Evolutionary conservation across 2,329 filamentous ascomycete species (phyloP).

Genomic region (Fusarium xyrophilum): DNA sequence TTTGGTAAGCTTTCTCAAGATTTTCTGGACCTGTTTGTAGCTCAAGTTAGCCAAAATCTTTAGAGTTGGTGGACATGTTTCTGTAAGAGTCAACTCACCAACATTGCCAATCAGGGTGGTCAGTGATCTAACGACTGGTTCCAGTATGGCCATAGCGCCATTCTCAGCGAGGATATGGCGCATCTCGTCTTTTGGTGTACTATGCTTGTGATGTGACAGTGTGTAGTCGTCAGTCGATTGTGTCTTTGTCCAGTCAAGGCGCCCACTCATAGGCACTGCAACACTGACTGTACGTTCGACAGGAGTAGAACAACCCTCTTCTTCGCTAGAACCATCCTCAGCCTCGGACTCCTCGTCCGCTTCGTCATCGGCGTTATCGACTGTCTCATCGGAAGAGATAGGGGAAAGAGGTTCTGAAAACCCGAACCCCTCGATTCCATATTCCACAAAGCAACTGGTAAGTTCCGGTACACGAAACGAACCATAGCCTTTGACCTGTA

Average conservation of each 20-base stretch:
- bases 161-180: neutral
- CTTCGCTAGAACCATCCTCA: too few relatives aligned
- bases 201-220: neutral
- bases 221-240: too few relatives aligned
- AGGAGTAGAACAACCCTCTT: rapidly evolving
- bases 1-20: rapidly evolving
- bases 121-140: neutral
- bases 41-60: too few relatives aligned
- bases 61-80: too few relatives aligned
- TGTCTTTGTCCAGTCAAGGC: neutral
- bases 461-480: too few relatives aligned
- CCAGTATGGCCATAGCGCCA: rapidly evolving
- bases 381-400: too few relatives aligned
- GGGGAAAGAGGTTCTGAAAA: neutral
- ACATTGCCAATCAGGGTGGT: neutral
- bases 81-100: neutral
- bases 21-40: rapidly evolving
- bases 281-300: too few relatives aligned
- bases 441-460: too few relatives aligned
- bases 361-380: too few relatives aligned
- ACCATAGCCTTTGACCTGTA: too few relatives aligned
- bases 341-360: too few relatives aligned
- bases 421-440: neutral
- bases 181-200: neutral
- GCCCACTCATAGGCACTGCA: neutral